Evolutionary conservation across 495 filamentous ascomycete genomes (phyloP), one percentile per base, ranked within the genome.

Genomic region (Tuber brumale): DNA sequence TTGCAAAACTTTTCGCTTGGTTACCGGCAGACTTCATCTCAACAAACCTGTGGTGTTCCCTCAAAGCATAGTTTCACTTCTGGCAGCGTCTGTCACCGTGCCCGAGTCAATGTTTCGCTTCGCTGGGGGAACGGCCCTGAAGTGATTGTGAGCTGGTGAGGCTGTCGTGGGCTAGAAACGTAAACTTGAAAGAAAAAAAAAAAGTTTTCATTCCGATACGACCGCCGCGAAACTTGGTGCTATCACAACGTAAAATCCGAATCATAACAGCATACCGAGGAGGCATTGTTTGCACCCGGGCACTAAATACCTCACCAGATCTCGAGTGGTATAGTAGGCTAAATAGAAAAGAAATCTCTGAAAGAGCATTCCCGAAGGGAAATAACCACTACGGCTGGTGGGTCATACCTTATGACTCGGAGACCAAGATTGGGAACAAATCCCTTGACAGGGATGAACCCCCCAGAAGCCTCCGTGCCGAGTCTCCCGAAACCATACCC

Each of bases 81-180:
- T 0, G 3, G 51, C n/a, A 5, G n/a, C 51, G 1, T 27, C 51
- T 14, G 9, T 61, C 51, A 5, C 51, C 12, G 10, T 3, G 9
- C 10, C 51, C 10, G 48, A n/a, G 51, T 27, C 51, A 61, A 61
- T 61, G n/a, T 31, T 23, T 61, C 51, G 1, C 51, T 12, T 14
- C n/a, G n/a, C 3, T 4, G 1, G 3, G n/a, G n/a, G n/a, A 16
- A 27, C 7, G 10, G 51, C 0, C 1, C 9, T 0, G 0, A 9
- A 27, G 51, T 27, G n/a, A 14, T 27, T 1, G 51, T 27, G 51
- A 31, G 2, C 10, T 14, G 2, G 12, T 14, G 3, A 10, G 23
- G n/a, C 23, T 7, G n/a, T 57, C 23, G 9, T 2, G n/a, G 10
- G 10, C n/a, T 12, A 0, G 9, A 57, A 61, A 61, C 10, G n/a